Percentiles rank a stretch among this genome's conserved stretches.
These are phyloP conservation scores for Ulota crispa DNA, from an alignment of 225 moss, liverwort and hornwort genomes.

Conservation along the genomic window DNA sequence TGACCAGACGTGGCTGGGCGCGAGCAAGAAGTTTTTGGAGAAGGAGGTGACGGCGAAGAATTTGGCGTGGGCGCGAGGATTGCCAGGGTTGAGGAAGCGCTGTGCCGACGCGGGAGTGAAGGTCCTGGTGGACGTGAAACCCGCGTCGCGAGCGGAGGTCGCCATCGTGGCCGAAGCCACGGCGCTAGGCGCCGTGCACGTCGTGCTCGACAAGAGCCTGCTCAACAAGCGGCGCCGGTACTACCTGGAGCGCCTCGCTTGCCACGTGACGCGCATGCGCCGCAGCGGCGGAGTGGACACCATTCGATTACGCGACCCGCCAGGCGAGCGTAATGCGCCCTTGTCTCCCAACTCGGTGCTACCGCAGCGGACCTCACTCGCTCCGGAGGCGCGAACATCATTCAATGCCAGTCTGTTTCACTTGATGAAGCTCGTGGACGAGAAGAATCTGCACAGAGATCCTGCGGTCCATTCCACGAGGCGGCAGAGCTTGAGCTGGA, in stretches of 20 bases:
- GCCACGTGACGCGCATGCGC: slow-evolving; percentile 54
- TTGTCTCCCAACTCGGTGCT: slow-evolving; percentile 32
- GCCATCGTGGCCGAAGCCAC: slow-evolving; percentile 36
- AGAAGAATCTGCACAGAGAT: neutral
- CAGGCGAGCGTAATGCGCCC: too few relatives aligned
- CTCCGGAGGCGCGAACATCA: neutral
- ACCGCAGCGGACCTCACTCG: neutral
- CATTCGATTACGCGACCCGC: slow-evolving; percentile 19
- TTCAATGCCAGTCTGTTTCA: slow-evolving; percentile 10
- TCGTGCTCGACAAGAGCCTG: slow-evolving; percentile 53
- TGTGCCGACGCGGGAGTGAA: slow-evolving; percentile 33
- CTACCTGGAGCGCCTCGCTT: slow-evolving; percentile 42
- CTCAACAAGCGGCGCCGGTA: slow-evolving; percentile 39
- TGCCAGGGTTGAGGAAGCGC: slow-evolving; percentile 21
- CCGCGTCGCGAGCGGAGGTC: slow-evolving; percentile 25
- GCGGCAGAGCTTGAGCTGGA: neutral
- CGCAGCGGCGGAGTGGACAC: slow-evolving; percentile 46
- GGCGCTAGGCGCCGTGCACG: slow-evolving; percentile 34
- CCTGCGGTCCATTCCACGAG: neutral
- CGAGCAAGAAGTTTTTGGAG: slow-evolving; percentile 28
- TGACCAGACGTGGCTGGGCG: slow-evolving; percentile 52
- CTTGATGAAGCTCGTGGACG: slow-evolving; percentile 13
- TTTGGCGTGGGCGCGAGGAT: slow-evolving; percentile 6
- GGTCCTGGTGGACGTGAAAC: slow-evolving; percentile 30
- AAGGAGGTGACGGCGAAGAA: slow-evolving; percentile 20